A percentile compares a stretch with the other conserved stretches of the same genome.
These are phyloP conservation scores for Mycosphaerelloides madeirae DNA, from an alignment of 2,329 filamentous ascomycete genomes.

Conservation along the genomic window DNA sequence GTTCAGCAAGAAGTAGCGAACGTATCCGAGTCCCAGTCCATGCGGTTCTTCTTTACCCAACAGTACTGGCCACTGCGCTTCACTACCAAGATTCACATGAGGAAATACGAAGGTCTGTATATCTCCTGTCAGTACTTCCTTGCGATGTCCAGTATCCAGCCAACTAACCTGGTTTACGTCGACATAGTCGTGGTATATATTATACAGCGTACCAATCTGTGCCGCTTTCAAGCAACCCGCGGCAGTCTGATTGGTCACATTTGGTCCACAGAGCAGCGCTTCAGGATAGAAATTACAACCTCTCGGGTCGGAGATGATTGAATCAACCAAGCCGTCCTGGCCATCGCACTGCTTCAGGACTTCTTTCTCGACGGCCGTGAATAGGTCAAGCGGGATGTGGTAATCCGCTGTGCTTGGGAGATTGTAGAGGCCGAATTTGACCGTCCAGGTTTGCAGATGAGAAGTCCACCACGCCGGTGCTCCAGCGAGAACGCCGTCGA, in stretches of 20 bases:
- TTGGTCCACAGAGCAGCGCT: conserved; percentile 36
- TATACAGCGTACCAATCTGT: conserved; percentile 42
- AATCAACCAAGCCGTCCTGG: conserved; percentile 47
- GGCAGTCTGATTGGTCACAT: conserved; percentile 19
- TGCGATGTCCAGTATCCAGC: too few species aligned
- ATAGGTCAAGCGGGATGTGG: conserved; percentile 43
- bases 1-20: conserved; percentile 40
- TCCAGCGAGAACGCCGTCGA: conserved; percentile 54
- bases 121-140: not conserved
- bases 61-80: conserved; percentile 35
- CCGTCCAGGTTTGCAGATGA: conserved; percentile 40
- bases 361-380: conserved; percentile 42
- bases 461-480: conserved; percentile 50
- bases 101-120: conserved; percentile 39
- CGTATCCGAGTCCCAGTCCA: conserved; percentile 35
- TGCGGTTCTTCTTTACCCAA: conserved; percentile 36
- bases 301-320: conserved; percentile 46
- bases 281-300: conserved; percentile 45
- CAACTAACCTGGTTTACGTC: conserved; percentile 33
- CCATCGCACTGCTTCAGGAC: conserved; percentile 49
- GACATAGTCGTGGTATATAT: conserved; percentile 41
- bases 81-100: conserved; percentile 36
- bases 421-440: conserved; percentile 46
- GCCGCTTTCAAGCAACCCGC: conserved; percentile 40
- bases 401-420: conserved; percentile 42